Conservation (phyloP, 345 rosid genomes). For the Linum lewisii region DNA sequence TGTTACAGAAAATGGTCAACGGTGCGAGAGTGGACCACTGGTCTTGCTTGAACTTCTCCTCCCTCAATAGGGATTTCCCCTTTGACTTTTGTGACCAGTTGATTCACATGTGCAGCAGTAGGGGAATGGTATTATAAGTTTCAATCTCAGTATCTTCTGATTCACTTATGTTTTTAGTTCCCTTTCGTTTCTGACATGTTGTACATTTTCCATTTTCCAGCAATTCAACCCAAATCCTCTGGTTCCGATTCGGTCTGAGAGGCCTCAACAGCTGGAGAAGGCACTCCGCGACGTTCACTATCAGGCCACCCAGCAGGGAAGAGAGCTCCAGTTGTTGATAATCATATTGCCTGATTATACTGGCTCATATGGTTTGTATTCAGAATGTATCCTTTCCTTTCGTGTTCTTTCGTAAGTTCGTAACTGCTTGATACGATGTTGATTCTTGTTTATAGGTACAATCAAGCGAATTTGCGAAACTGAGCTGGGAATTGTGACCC, state of each 20-base stretch:
- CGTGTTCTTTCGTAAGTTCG: no score
- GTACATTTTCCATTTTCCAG: constrained; percentile 22
- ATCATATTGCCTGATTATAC: constrained; percentile 51
- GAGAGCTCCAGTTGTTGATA: constrained; percentile 39
- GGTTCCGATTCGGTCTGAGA: constrained; percentile 22
- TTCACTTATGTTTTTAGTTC: no score
- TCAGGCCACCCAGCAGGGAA: constrained; percentile 4
- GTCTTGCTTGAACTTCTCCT: constrained; percentile 55
- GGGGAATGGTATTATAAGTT: constrained; percentile 70
- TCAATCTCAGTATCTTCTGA: no score
- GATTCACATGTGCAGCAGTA: constrained; percentile 46
- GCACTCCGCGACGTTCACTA: constrained; percentile 29
- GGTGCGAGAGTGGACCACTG: constrained; percentile 59
- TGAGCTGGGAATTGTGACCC: constrained; percentile 62
- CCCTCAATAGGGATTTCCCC: constrained; percentile 10
- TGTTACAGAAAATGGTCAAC: constrained; percentile 67
- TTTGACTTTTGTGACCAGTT: constrained; percentile 34
- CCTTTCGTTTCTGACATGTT: no score
- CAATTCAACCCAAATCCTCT: constrained; percentile 27
- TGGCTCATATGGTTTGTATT: constrained; percentile 66
- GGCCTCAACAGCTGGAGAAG: constrained; percentile 36
- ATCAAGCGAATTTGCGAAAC: constrained; percentile 69
- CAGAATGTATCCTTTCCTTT: no score
- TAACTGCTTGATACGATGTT: no score
- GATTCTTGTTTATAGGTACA: no score